Evolutionary conservation across 352 stramenopile genomes (phyloP).

Genomic region (Globisporangium cederbergense): DNA sequence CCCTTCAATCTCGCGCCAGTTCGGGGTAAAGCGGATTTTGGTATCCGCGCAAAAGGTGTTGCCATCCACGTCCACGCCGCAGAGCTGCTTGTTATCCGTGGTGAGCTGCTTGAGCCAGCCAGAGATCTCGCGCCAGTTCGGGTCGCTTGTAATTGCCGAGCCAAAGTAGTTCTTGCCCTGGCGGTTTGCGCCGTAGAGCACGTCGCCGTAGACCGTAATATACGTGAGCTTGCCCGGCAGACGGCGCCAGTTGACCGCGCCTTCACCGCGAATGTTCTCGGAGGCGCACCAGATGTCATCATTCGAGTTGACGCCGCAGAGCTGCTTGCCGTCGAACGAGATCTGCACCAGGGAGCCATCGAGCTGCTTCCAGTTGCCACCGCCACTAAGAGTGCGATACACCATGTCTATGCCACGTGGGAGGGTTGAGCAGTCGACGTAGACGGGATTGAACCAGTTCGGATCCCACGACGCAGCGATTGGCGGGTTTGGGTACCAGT

Average conservation of each 20-base stretch:
- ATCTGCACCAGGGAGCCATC: slow-evolving; percentile 23
- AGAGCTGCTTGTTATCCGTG: slow-evolving; percentile 26
- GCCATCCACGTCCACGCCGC: slow-evolving; percentile 9
- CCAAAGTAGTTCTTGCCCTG: slow-evolving; percentile 14
- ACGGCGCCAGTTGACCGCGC: slow-evolving; percentile 18
- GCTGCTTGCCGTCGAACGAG: slow-evolving; percentile 25
- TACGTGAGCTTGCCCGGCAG: slow-evolving; percentile 23
- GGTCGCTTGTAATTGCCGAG: background rate
- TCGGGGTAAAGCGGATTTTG: slow-evolving; percentile 14
- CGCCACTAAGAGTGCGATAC: background rate
- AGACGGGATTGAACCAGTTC: slow-evolving; percentile 7
- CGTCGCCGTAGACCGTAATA: slow-evolving; percentile 27
- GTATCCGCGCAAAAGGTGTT: slow-evolving; percentile 12
- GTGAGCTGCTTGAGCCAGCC: slow-evolving; percentile 24
- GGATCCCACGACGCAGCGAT: slow-evolving; percentile 12
- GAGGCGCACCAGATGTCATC: slow-evolving; percentile 24
- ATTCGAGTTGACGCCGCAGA: slow-evolving; percentile 26
- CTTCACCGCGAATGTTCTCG: slow-evolving; percentile 19
- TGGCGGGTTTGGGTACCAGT: slow-evolving; percentile 4
- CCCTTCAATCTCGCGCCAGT: slow-evolving; percentile 15
- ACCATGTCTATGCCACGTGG: background rate
- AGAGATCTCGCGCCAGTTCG: slow-evolving; percentile 13
- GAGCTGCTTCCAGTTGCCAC: slow-evolving; percentile 15
- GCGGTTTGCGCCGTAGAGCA: slow-evolving; percentile 21
- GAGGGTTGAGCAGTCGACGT: slow-evolving; percentile 13